These are phyloP conservation scores for Recurvomyces mirabilis DNA, from an alignment of 495 filamentous ascomycete genomes.

Conservation along the genomic window DNA sequence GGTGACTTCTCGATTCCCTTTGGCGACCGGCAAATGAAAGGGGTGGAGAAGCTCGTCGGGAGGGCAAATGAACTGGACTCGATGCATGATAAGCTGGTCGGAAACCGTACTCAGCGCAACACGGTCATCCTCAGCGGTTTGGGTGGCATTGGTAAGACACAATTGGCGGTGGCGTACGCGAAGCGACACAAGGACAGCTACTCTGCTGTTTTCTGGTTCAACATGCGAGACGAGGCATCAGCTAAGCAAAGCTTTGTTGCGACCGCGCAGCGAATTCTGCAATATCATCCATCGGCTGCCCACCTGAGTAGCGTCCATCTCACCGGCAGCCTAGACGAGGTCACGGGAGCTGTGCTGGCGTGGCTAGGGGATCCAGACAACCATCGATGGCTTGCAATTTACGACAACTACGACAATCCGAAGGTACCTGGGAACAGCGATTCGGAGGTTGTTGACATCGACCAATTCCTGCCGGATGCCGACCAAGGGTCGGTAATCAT, in stretches of 20 bases:
- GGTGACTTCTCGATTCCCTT: background rate
- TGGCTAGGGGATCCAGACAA: slow-evolving; percentile 33
- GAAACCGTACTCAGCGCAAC: background rate
- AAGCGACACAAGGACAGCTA: slow-evolving; percentile 13
- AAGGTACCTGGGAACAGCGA: slow-evolving; percentile 18
- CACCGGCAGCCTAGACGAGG: background rate
- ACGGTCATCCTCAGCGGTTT: slow-evolving; percentile 3
- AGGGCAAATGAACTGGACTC: background rate
- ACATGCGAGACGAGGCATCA: slow-evolving; percentile 9
- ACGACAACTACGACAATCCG: slow-evolving; percentile 19
- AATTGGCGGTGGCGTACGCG: slow-evolving; percentile 25
- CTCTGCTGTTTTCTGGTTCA: slow-evolving; percentile 23
- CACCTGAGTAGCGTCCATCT: slow-evolving; percentile 1
- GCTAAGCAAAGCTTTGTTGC: slow-evolving; percentile 21
- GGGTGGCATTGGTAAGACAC: slow-evolving; percentile 26
- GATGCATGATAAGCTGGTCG: background rate
- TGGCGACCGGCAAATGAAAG: background rate
- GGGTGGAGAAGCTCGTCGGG: background rate
- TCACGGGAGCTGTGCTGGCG: slow-evolving; percentile 23
- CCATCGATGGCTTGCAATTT: slow-evolving; percentile 29
- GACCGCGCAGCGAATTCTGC: slow-evolving; percentile 13
- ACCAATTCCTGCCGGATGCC: slow-evolving; percentile 27
- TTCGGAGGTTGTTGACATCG: slow-evolving; percentile 26
- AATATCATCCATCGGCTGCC: slow-evolving; percentile 6
- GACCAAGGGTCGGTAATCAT: slow-evolving; percentile 34